A percentile compares a stretch with the other conserved stretches of the same genome.
These are phyloP conservation scores for Pseudocercospora eumusae DNA, from an alignment of 2,329 filamentous ascomycete species.

Conservation along the genomic window DNA sequence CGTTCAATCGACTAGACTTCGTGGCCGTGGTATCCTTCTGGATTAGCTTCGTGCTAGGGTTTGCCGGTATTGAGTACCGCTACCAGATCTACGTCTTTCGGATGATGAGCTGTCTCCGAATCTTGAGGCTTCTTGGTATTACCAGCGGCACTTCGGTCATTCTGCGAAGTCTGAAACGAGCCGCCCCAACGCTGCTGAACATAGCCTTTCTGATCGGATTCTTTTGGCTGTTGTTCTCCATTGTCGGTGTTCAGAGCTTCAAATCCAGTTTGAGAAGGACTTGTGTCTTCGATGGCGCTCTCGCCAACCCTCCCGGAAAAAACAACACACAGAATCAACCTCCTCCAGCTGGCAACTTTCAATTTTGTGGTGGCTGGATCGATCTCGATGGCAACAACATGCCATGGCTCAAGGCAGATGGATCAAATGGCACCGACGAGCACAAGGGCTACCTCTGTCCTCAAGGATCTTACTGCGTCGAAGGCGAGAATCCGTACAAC, in stretches of 20 bases:
- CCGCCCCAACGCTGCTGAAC: conserved; percentile 84
- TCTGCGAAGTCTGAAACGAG: conserved; percentile 90
- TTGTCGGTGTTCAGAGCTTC: conserved; percentile 95
- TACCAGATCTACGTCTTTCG: conserved; percentile 85
- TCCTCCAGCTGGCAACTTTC: conserved; percentile 55
- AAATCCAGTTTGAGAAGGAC: conserved; percentile 54
- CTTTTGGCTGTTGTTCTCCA: conserved; percentile 97
- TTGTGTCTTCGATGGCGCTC: conserved; percentile 53
- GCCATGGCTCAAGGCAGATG: conserved; percentile 68
- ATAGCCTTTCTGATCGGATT: conserved; percentile 94
- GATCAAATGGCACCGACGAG: conserved; percentile 53
- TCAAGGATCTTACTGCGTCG: conserved; percentile 75
- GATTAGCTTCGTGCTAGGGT: conserved; percentile 77
- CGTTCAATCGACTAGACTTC: conserved; percentile 94
- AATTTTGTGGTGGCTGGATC: conserved; percentile 86
- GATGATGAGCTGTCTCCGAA: conserved; percentile 94
- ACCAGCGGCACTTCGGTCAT: conserved; percentile 96
- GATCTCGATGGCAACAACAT: conserved; percentile 56
- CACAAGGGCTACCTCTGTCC: conserved; percentile 90
- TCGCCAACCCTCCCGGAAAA: conserved; percentile 17
- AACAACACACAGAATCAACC: conserved; percentile 30
- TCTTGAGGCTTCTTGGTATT: conserved; percentile 83
- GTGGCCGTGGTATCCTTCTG: conserved; percentile 93
- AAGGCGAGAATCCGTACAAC: conserved; percentile 76
- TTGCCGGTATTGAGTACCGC: conserved; percentile 67